Percentiles rank a stretch among this genome's conserved stretches.
phyloP scores from a whole-genome alignment of 768 basidiomycete species.

The Tulasnella sp. region DNA sequence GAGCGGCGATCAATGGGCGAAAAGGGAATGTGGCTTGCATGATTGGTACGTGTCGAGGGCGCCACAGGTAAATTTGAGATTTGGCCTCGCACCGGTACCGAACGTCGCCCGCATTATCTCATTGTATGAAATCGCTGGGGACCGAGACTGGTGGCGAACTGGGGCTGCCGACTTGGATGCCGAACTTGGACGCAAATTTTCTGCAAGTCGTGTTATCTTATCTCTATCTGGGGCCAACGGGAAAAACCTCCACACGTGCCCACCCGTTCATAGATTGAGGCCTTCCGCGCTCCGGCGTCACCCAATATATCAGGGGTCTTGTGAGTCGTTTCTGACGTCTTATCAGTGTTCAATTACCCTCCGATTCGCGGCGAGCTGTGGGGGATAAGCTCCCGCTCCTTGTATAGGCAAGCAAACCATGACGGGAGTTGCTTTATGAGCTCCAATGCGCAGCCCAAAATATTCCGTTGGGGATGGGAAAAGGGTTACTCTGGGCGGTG shows the following conservation, averaged over 20 bases:
- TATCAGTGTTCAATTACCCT: neutral
- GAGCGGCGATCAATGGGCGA: too few relatives aligned
- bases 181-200: neutral
- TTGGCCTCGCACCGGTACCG: too few relatives aligned
- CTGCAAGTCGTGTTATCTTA: neutral
- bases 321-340: neutral
- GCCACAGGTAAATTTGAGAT: too few relatives aligned
- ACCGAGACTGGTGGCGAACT: too few relatives aligned
- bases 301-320: neutral
- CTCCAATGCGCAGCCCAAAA: neutral
- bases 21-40: too few relatives aligned
- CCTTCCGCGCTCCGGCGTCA: neutral
- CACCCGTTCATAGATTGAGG: neutral
- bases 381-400: constrained; percentile 11
- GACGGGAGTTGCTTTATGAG: neutral
- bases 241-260: neutral
- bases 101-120: too few relatives aligned
- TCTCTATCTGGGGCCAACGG: neutral
- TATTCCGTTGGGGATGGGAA: neutral
- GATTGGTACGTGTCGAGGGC: too few relatives aligned
- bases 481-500: neutral
- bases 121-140: too few relatives aligned
- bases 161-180: neutral
- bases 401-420: neutral
- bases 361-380: neutral